Evolutionary conservation across 164 flowering plant species (phyloP), one percentile per base, ranked within the genome.

Genomic region (Chimonanthus salicifolius): DNA sequence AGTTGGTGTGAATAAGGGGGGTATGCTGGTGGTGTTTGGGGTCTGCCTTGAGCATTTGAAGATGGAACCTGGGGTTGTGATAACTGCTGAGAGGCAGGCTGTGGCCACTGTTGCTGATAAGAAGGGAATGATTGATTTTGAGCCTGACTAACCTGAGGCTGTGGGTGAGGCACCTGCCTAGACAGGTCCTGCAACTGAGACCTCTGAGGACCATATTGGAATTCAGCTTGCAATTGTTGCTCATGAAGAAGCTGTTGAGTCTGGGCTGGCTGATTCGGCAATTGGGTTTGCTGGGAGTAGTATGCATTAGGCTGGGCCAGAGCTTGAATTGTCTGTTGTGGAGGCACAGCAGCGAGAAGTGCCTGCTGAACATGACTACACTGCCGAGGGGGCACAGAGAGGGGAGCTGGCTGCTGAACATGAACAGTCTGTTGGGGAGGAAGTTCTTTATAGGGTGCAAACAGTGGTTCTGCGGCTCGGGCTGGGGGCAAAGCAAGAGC

Each of bases 401-500:
- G 84, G 0, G 88, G 87, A 7, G 80, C 18, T 58, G 51, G 75
- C 71, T 67, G 75, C 78, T 76, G 81, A 63, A 58, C 71, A 70
- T 70, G 81, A 33, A 80, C 64, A 48, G 79, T 82, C 75, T 87
- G 95, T 49, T 88, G 75, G n/a, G 51, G 71, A 67, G 79, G 74
- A 18, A 90, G 77, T 71, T 82, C 73, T 46, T 71, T 71, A 20
- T 71, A 71, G 43, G 73, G 50, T 47, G 58, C 33, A 71, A n/a
- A 91, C 51, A 73, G 93, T 58, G 76, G 87, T 76, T 83, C 85
- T 45, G 77, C 66, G 21, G 84, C 76, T 69, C 82, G 78, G 63
- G 78, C 18, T 20, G 82, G 82, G 5, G 94, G 94, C 73, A 91
- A 78, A 66, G 90, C 97, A 76, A 94, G 90, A 80, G 98, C 97